Evolutionary conservation across 1,284 basidiomycete species (phyloP), one percentile per base, ranked within the genome.

Genomic region (Ceratobasidium sp.): DNA sequence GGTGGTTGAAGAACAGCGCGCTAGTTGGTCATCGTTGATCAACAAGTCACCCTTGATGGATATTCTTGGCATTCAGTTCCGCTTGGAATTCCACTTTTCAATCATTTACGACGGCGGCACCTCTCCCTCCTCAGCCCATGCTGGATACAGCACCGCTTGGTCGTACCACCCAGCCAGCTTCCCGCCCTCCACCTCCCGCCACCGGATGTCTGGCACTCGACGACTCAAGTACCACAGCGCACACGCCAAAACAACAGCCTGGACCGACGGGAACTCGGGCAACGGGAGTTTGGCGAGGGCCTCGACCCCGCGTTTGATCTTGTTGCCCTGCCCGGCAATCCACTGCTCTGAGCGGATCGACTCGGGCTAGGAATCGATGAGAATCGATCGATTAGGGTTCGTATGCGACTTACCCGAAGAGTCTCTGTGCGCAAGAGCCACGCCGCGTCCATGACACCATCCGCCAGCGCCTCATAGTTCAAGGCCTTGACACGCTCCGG

Each of bases 111-210:
- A 71, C 2, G 68, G 68, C 13, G 68, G 68, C 16, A 71, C 68
- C 56, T 71, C 68, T 31, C 68, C 68, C 22, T 71, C 68, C 27
- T 71, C 68, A 5, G 19, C 56, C 68, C 68, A 71, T 37, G 68
- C 68, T 5, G 54, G 54, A 43, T 71, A 27, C 46, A 48, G 39
- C 41, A 61, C 56, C 41, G 68, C 68, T 19, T 56, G 68, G 9
- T 24, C 14, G 31, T 48, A 71, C 68, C 68, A 71, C 24, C 27
- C 41, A 1, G 41, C 68, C 19, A 71, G 56, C n/a, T 58, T 61
- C 5, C 68, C 68, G 2, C 54, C 54, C 43, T 61, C 41, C 6
- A 59, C 22, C 27, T 59, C 43, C 27, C 49, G 54, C 68, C 68
- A 71, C 7, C 24, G 11, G 27, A 71, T 14, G n/a, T 61, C n/a